A percentile compares a stretch with the other conserved stretches of the same genome.
Conservation (phyloP, 1,284 basidiomycete genomes). For the Boletus calvinii region DNA sequence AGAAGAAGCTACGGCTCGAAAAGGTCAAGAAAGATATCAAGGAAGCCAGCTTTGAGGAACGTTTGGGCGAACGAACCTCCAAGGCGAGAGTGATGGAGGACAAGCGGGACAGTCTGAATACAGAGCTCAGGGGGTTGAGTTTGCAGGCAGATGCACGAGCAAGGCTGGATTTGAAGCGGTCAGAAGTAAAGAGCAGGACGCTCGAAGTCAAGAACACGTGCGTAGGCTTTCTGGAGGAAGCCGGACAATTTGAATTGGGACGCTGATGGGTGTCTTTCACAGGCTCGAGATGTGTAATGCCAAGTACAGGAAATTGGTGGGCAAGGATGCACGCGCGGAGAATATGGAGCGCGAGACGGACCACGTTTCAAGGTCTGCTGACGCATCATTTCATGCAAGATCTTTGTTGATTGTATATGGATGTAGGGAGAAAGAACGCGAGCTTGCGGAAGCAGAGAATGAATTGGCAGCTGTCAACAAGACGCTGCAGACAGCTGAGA, state of each 20-base stretch:
- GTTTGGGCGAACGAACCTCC: slow-evolving; percentile 57
- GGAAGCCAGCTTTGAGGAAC: slow-evolving; percentile 66
- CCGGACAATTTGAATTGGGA: no score
- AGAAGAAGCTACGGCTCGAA: slow-evolving; percentile 58
- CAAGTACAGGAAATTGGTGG: slow-evolving; percentile 66
- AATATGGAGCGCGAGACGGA: slow-evolving; percentile 75
- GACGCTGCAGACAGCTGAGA: slow-evolving; percentile 60
- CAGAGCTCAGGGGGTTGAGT: slow-evolving; percentile 74
- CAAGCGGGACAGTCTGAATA: slow-evolving; percentile 67
- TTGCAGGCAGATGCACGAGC: slow-evolving; percentile 83
- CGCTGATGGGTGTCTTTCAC: slow-evolving; percentile 3
- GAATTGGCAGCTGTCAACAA: slow-evolving; percentile 51
- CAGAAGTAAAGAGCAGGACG: slow-evolving; percentile 64
- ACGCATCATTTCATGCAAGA: not conserved
- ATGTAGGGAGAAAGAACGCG: slow-evolving; percentile 65
- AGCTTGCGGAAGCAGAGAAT: slow-evolving; percentile 55
- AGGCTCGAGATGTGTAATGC: slow-evolving; percentile 63
- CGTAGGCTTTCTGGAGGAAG: slow-evolving; percentile 27
- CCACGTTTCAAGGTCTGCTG: slow-evolving; percentile 49
- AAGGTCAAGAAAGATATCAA: slow-evolving; percentile 59
- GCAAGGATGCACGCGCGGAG: slow-evolving; percentile 55
- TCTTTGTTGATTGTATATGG: not conserved
- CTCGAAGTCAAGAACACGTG: slow-evolving; percentile 69
- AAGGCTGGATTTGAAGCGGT: slow-evolving; percentile 74
- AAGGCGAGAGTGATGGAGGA: slow-evolving; percentile 67